Percentiles rank a stretch among this genome's conserved stretches.
Evolutionary conservation across 768 basidiomycete species (phyloP).

Genomic region (Russula lepida): DNA sequence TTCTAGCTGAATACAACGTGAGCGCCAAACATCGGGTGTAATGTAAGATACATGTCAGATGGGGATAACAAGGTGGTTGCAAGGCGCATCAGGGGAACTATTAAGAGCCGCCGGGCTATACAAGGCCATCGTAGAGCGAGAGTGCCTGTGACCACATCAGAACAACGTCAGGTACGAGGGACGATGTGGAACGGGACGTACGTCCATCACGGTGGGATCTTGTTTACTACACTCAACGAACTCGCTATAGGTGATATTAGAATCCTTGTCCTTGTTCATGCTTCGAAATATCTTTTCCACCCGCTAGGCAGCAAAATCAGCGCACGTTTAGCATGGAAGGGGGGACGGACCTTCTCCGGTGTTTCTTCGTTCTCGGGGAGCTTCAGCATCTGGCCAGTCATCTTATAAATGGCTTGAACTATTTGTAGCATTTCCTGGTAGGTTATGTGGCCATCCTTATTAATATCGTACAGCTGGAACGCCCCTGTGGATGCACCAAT

Average conservation of each 20-base stretch:
- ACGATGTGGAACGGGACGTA: slow-evolving; percentile 27
- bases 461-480: slow-evolving; percentile 98
- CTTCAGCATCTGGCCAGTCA: slow-evolving; percentile 99
- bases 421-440: slow-evolving; percentile 99
- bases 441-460: slow-evolving; percentile 96
- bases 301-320: slow-evolving; percentile 44
- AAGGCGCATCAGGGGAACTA: not conserved
- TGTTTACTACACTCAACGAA: slow-evolving; percentile 98
- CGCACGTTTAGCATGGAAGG: not conserved
- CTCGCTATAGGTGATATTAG: slow-evolving; percentile 88
- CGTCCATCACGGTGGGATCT: slow-evolving; percentile 98
- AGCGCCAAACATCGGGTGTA: not conserved
- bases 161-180: slow-evolving; percentile 10
- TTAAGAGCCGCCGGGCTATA: slow-evolving; percentile 33
- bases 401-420: slow-evolving; percentile 97
- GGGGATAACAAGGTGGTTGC: not conserved
- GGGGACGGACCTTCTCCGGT: slow-evolving; percentile 77
- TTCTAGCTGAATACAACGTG: not conserved
- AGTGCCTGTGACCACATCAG: slow-evolving; percentile 51
- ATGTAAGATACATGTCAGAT: slow-evolving; percentile 3
- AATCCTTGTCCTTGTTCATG: slow-evolving; percentile 96
- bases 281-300: slow-evolving; percentile 98
- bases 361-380: slow-evolving; percentile 98
- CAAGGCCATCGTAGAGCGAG: slow-evolving; percentile 91
- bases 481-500: slow-evolving; percentile 60